Percentiles rank a stretch among this genome's conserved stretches.
phyloP scores from a whole-genome alignment of 2,329 filamentous ascomycete genomes.

The Alternaria burnsii region DNA sequence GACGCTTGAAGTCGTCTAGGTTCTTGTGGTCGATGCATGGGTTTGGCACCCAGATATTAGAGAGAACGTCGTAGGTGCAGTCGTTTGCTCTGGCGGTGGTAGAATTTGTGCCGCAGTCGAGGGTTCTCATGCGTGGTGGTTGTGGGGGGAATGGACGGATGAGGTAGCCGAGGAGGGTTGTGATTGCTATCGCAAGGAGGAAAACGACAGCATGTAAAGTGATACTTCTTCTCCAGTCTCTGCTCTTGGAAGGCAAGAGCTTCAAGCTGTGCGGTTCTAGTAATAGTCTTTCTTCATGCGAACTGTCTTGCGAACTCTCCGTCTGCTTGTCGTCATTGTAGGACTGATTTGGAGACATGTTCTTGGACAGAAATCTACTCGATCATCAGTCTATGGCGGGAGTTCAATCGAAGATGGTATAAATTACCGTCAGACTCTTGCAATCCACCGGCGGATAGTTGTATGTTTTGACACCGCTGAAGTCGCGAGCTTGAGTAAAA shows the following conservation, averaged over 20 bases:
- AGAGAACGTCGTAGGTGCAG: constrained; percentile 14
- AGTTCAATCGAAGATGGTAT: not conserved
- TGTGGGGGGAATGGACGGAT: not conserved
- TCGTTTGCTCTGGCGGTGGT: constrained; percentile 4
- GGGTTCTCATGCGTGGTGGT: not conserved
- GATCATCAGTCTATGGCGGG: not conserved
- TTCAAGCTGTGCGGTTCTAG: not conserved
- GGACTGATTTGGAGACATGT: not conserved
- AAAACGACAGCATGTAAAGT: not conserved
- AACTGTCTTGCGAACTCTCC: not conserved
- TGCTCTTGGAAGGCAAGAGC: not conserved
- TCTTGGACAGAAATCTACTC: not conserved
- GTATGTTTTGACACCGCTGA: not conserved
- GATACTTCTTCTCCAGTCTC: not conserved
- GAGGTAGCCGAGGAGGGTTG: constrained; percentile 1
- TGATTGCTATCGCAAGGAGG: constrained; percentile 1
- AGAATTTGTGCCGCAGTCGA: constrained; percentile 10
- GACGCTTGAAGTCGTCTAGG: constrained; percentile 9
- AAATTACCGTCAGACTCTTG: not conserved
- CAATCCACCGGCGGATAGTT: not conserved
- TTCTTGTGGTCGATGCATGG: constrained; percentile 5
- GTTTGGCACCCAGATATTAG: constrained; percentile 11
- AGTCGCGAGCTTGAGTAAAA: not conserved
- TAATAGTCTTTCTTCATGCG: not conserved
- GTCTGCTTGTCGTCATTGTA: not conserved